Evolutionary conservation across 192 early-diverging fungal species (phyloP).

Genomic region (Coemansia umbellata): DNA sequence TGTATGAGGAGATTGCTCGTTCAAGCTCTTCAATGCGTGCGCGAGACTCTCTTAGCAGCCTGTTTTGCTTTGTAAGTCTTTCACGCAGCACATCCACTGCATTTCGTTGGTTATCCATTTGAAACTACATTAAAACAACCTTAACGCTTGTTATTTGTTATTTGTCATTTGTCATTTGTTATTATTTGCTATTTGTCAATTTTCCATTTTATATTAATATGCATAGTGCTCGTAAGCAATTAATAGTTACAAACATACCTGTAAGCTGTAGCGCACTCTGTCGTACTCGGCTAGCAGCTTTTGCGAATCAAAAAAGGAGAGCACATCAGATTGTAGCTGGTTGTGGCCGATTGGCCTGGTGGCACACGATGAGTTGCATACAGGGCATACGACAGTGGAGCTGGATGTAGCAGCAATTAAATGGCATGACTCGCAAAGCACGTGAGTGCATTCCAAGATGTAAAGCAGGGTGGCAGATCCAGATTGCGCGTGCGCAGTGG

Average conservation of each 20-base stretch:
- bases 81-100: slow-evolving; percentile 20
- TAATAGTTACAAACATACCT: no score
- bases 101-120: slow-evolving; percentile 22
- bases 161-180: no score
- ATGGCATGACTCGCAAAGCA: slow-evolving; percentile 21
- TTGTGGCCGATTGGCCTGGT: slow-evolving; percentile 10
- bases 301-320: slow-evolving; percentile 17
- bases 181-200: no score
- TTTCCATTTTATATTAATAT: no score
- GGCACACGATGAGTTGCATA: slow-evolving; percentile 30
- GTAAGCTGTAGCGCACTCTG: slow-evolving; percentile 27
- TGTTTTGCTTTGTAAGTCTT: slow-evolving; percentile 22
- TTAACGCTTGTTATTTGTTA: no score
- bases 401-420: neutral
- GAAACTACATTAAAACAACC: slow-evolving; percentile 35
- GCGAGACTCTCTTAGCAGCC: slow-evolving; percentile 23
- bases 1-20: neutral
- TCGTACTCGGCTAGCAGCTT: slow-evolving; percentile 32
- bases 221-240: no score
- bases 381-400: slow-evolving; percentile 8
- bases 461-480: slow-evolving; percentile 2
- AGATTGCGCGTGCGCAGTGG: neutral
- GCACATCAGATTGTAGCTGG: slow-evolving; percentile 18
- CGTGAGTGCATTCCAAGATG: slow-evolving; percentile 39
- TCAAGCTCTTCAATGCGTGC: slow-evolving; percentile 11